A percentile compares a stretch with the other conserved stretches of the same genome.
phyloP scores from a whole-genome alignment of 257 asterid genomes.

The Apocynum venetum region DNA sequence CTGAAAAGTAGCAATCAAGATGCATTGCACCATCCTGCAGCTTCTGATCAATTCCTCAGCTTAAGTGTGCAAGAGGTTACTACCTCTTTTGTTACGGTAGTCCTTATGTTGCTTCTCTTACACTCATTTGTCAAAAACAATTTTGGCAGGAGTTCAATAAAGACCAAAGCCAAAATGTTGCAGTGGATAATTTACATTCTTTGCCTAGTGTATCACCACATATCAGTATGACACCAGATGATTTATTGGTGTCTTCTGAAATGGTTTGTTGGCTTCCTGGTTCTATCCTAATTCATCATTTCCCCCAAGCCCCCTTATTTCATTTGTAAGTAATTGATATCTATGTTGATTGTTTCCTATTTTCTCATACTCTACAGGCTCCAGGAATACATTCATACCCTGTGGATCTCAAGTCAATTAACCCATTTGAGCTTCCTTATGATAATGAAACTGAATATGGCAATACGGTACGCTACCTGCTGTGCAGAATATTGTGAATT shows the following conservation, averaged over 20 bases:
- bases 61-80: constrained; percentile 45
- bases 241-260: constrained; percentile 32
- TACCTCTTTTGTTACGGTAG: constrained; percentile 19
- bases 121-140: constrained; percentile 19
- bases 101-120: constrained; percentile 20
- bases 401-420: constrained; percentile 41
- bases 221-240: constrained; percentile 27
- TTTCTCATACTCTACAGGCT: constrained; percentile 39
- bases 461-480: constrained; percentile 42
- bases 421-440: constrained; percentile 83
- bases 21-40: constrained; percentile 29
- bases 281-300: constrained; percentile 11
- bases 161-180: constrained; percentile 28
- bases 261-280: constrained; percentile 30
- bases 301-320: not conserved
- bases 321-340: not conserved
- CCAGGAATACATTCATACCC: constrained; percentile 35
- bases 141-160: constrained; percentile 36
- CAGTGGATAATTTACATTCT: constrained; percentile 32
- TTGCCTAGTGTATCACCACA: constrained; percentile 34
- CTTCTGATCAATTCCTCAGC: constrained; percentile 38
- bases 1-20: constrained; percentile 27
- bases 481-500: not conserved
- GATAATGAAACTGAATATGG: constrained; percentile 51
- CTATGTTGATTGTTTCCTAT: constrained; percentile 10